phyloP scores from a whole-genome alignment of 768 basidiomycete genomes.

The Tricholoma flavovirens region DNA sequence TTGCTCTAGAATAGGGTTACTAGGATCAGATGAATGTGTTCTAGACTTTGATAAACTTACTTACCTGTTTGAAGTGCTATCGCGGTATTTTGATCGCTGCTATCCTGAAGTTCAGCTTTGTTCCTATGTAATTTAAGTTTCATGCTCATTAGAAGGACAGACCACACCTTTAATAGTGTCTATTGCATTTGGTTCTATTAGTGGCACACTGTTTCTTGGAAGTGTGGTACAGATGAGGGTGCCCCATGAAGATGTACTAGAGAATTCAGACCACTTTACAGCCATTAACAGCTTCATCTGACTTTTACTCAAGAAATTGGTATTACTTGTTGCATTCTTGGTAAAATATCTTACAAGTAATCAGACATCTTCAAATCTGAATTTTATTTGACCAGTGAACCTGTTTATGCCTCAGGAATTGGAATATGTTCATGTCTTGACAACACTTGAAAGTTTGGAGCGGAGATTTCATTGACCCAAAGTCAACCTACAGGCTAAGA shows the following conservation, averaged over 20 bases:
- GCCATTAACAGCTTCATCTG: conserved; percentile 4
- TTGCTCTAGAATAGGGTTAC: not conserved
- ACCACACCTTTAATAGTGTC: conserved; percentile 16
- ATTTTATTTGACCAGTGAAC: not conserved
- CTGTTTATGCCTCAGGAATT: not conserved
- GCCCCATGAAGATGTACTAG: conserved; percentile 9
- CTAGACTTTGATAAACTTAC: not conserved
- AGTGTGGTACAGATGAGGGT: conserved; percentile 11
- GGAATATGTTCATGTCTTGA: not conserved
- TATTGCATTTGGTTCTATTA: conserved; percentile 14
- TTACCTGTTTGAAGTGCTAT: not conserved
- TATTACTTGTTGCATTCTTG: not conserved
- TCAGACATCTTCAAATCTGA: not conserved
- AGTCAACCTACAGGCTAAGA: not conserved
- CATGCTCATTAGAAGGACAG: not conserved
- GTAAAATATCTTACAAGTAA: not conserved
- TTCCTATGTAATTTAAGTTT: not conserved
- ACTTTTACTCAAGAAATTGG: conserved; percentile 10
- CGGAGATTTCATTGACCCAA: not conserved
- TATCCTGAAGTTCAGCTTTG: not conserved
- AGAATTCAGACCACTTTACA: not conserved
- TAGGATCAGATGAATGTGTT: not conserved
- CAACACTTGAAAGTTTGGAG: not conserved
- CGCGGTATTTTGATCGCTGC: not conserved
- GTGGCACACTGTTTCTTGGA: conserved; percentile 10